Conservation (phyloP, 306 rosid species). For the Bauhinia variegata region DNA sequence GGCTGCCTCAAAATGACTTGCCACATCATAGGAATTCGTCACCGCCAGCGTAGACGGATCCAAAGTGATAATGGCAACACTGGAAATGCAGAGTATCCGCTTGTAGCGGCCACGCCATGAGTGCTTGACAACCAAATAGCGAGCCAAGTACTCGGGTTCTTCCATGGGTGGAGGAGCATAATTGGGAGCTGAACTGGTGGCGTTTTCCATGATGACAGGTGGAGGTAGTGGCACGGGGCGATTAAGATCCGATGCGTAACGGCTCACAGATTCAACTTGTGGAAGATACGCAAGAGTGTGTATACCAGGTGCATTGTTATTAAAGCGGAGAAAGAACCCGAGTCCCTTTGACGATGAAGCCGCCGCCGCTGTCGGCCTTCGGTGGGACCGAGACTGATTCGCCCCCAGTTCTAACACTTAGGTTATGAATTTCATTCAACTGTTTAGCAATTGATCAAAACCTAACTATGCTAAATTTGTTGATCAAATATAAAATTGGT, state of each 20-base stretch:
- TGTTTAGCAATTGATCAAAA: slow-evolving; percentile 36
- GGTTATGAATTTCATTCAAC: slow-evolving; percentile 43
- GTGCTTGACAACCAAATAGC: slow-evolving; percentile 85
- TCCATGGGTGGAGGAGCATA: slow-evolving; percentile 53
- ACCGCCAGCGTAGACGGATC: slow-evolving; percentile 86
- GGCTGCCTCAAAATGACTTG: slow-evolving; percentile 71
- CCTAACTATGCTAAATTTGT: slow-evolving; percentile 43
- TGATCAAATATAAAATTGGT: slow-evolving; percentile 32
- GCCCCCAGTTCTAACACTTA: slow-evolving; percentile 95
- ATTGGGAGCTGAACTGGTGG: slow-evolving; percentile 29
- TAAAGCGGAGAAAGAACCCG: slow-evolving; percentile 72
- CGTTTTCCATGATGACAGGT: slow-evolving; percentile 48
- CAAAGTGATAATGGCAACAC: slow-evolving; percentile 60
- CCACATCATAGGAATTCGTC: slow-evolving; percentile 82
- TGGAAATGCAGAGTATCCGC: slow-evolving; percentile 82
- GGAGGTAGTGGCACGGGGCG: slow-evolving; percentile 35
- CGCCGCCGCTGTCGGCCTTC: slow-evolving; percentile 73
- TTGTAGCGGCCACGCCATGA: slow-evolving; percentile 99
- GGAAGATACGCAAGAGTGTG: slow-evolving; percentile 84
- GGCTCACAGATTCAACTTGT: slow-evolving; percentile 65
- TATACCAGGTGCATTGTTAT: slow-evolving; percentile 72
- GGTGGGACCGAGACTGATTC: slow-evolving; percentile 89
- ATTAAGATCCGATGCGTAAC: slow-evolving; percentile 57
- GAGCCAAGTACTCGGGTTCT: slow-evolving; percentile 90
- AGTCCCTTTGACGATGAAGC: slow-evolving; percentile 61